Percentiles rank a stretch among this genome's conserved stretches.
Conservation (phyloP, 2,329 filamentous ascomycete species). For the Cadophora sp. region DNA sequence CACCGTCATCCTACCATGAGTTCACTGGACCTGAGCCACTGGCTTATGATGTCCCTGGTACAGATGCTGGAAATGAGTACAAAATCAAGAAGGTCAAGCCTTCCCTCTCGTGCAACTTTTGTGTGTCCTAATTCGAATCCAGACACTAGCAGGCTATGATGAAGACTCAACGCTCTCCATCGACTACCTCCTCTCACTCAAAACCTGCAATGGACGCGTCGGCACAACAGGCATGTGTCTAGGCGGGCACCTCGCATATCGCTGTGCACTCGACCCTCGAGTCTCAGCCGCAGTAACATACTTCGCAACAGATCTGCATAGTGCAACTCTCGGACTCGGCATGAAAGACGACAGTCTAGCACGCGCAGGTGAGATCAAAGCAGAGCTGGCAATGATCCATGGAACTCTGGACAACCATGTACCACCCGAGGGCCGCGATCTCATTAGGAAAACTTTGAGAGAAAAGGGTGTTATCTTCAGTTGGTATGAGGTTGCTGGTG, state of each 20-base stretch:
- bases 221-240: constrained; percentile 91
- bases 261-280: constrained; percentile 75
- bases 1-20: constrained; percentile 91
- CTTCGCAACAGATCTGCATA: constrained; percentile 93
- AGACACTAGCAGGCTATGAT: constrained; percentile 87
- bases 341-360: constrained; percentile 65
- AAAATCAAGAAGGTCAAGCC: constrained; percentile 75
- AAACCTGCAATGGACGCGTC: constrained; percentile 82
- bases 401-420: constrained; percentile 92
- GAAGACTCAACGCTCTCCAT: constrained; percentile 74
- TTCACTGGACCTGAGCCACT: constrained; percentile 86
- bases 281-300: constrained; percentile 82
- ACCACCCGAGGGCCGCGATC: constrained; percentile 78
- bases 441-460: constrained; percentile 83
- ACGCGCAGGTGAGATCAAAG: constrained; percentile 71
- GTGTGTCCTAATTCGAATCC: neutral
- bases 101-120: constrained; percentile 13
- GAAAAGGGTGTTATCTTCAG: constrained; percentile 76
- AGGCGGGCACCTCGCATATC: constrained; percentile 83
- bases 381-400: constrained; percentile 88
- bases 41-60: constrained; percentile 86
- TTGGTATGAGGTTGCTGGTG: constrained; percentile 92
- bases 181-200: constrained; percentile 72
- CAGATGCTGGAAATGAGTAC: constrained; percentile 84
- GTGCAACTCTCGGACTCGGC: constrained; percentile 73